phyloP scores from a whole-genome alignment of 441 rosid genomes.

The Omphalea diandra region DNA sequence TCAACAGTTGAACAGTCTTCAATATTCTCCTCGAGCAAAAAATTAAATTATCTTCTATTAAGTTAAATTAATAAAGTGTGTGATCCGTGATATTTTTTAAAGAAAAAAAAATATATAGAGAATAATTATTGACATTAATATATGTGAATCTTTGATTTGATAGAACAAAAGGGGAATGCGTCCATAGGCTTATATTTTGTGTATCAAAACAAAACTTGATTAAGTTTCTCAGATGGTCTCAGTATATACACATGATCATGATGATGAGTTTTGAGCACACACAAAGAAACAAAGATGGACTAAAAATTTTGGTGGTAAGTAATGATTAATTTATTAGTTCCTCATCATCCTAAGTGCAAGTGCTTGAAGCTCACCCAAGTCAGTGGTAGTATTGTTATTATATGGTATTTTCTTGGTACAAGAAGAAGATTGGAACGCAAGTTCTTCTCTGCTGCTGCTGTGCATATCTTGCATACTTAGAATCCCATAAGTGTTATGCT shows the following conservation, averaged over 20 bases:
- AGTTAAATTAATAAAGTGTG: too few species aligned
- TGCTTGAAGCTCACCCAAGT: slow-evolving; percentile 88
- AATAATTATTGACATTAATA: too few species aligned
- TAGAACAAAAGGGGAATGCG: slow-evolving; percentile 20
- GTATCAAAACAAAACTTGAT: slow-evolving; percentile 25
- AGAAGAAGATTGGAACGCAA: slow-evolving; percentile 40
- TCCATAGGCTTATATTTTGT: neutral
- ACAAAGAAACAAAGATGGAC: slow-evolving; percentile 6
- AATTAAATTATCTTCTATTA: slow-evolving; percentile 23
- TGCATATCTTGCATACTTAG: slow-evolving; percentile 40
- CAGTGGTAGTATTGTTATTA: slow-evolving; percentile 31
- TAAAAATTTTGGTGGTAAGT: too few species aligned
- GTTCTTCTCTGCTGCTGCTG: slow-evolving; percentile 41
- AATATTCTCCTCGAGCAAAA: slow-evolving; percentile 19
- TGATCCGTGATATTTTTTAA: too few species aligned
- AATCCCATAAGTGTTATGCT: slow-evolving; percentile 31
- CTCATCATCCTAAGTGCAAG: slow-evolving; percentile 90
- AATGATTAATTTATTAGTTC: too few species aligned
- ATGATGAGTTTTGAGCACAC: slow-evolving; percentile 9
- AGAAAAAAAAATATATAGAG: neutral
- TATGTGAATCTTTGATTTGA: neutral
- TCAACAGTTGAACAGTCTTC: neutral
- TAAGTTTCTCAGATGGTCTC: slow-evolving; percentile 23
- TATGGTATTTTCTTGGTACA: slow-evolving; percentile 56
- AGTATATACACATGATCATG: slow-evolving; percentile 30